Percentiles rank a stretch among this genome's conserved stretches.
These are phyloP conservation scores for Trypanosoma boissoni DNA, from an alignment of 208 protist genomes.

Conservation along the genomic window DNA sequence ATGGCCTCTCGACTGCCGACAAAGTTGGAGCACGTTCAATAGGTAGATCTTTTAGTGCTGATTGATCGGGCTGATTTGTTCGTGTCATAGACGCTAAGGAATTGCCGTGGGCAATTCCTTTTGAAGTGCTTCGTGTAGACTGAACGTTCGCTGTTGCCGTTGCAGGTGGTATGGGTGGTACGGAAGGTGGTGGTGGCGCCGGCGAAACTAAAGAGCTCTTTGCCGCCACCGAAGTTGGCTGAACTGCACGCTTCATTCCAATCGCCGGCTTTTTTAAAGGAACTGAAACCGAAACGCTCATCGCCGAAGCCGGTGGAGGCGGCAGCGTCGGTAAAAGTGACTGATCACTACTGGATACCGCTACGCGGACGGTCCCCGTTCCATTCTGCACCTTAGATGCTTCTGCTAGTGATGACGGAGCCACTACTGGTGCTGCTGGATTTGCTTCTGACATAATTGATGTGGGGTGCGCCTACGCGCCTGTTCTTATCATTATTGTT, in stretches of 20 bases:
- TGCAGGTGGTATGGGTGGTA: constrained; percentile 12
- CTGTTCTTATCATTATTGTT: too few species aligned
- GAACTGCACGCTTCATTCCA: background rate
- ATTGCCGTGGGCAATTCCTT: constrained; percentile 5
- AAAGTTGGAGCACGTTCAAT: background rate
- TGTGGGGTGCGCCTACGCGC: too few species aligned
- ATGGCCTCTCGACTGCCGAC: background rate
- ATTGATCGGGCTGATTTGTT: too few species aligned
- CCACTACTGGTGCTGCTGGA: too few species aligned
- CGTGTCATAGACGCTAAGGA: too few species aligned
- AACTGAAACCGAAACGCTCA: background rate
- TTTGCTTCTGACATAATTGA: too few species aligned
- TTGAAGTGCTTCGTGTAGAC: constrained; percentile 10
- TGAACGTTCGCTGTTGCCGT: constrained; percentile 4
- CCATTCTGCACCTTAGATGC: background rate
- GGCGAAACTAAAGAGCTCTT: constrained; percentile 15
- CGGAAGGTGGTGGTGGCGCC: constrained; percentile 3
- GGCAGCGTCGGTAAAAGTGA: constrained; percentile 11
- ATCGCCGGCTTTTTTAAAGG: background rate
- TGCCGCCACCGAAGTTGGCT: background rate
- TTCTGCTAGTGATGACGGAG: background rate
- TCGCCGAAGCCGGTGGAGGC: background rate
- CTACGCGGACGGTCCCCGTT: background rate
- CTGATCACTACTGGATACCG: constrained; percentile 10
- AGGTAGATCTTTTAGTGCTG: background rate